These are phyloP conservation scores for Cutaneotrichosporon dermatis DNA, from an alignment of 1,284 basidiomycete species.

Conservation along the genomic window DNA sequence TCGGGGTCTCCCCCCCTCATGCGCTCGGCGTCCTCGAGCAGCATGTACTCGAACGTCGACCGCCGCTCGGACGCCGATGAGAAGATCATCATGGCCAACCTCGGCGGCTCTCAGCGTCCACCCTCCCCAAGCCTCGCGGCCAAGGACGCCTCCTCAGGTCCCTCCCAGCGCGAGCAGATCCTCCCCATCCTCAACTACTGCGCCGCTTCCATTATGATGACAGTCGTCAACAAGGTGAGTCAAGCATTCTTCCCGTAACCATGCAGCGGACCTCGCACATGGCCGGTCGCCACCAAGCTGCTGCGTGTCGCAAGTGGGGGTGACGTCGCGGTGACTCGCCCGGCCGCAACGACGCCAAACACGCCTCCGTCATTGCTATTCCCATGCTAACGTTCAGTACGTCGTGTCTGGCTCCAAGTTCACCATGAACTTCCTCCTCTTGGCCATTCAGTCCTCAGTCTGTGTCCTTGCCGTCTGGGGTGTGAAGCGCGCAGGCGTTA, in stretches of 20 bases:
- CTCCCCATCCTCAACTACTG: conserved; percentile 87
- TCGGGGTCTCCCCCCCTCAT: conserved; percentile 31
- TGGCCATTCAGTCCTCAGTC: conserved; percentile 85
- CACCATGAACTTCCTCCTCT: conserved; percentile 93
- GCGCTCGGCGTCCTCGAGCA: conserved; percentile 22
- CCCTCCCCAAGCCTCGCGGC: conserved; percentile 11
- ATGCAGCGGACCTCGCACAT: no score
- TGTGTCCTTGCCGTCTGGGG: conserved; percentile 71
- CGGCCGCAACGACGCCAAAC: no score
- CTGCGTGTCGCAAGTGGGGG: neutral
- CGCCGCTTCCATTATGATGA: conserved; percentile 93
- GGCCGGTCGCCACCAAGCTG: no score
- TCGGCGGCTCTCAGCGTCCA: conserved; percentile 23
- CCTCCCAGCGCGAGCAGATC: conserved; percentile 49
- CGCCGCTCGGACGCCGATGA: conserved; percentile 25
- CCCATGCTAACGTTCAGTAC: conserved; percentile 56
- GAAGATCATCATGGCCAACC: conserved; percentile 17
- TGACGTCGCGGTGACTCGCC: neutral
- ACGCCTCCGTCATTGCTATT: no score
- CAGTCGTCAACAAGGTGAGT: conserved; percentile 87
- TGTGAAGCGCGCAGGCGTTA: conserved; percentile 75
- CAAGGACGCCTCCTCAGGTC: neutral
- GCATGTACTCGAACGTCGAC: conserved; percentile 17
- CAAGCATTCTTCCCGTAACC: no score
- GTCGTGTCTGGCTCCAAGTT: conserved; percentile 91